Evolutionary conservation across 768 basidiomycete genomes (phyloP).

Genomic region (Strobilomyces dryophilus): DNA sequence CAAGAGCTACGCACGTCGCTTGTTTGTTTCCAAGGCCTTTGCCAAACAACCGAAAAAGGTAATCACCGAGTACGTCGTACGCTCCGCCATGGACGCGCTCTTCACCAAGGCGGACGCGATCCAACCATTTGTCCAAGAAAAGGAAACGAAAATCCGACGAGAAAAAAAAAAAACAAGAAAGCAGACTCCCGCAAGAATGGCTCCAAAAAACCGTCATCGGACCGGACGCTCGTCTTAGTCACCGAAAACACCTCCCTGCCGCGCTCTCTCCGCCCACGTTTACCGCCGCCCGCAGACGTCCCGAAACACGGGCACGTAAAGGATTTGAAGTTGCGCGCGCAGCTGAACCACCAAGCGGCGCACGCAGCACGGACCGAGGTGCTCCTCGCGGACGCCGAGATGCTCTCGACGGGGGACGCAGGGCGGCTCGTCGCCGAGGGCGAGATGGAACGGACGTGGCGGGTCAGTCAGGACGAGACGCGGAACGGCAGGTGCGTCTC

Average conservation of each 20-base stretch:
- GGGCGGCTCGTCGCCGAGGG: slow-evolving; percentile 76
- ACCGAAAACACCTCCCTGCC: slow-evolving; percentile 58
- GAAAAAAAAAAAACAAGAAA: slow-evolving; percentile 25
- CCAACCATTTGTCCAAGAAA: slow-evolving; percentile 43
- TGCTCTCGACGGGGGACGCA: slow-evolving; percentile 62
- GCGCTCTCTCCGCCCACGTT: slow-evolving; percentile 57
- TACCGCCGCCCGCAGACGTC: slow-evolving; percentile 43
- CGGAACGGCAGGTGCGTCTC: slow-evolving; percentile 76
- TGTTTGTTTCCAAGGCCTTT: slow-evolving; percentile 16
- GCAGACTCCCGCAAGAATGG: slow-evolving; percentile 7
- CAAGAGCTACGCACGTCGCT: neutral
- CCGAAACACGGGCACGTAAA: slow-evolving; percentile 57
- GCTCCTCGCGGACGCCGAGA: slow-evolving; percentile 65
- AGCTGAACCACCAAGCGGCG: slow-evolving; percentile 57
- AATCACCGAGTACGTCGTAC: too few relatives aligned
- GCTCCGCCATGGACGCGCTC: slow-evolving; percentile 54
- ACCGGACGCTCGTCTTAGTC: slow-evolving; percentile 57
- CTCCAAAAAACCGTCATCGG: slow-evolving; percentile 30
- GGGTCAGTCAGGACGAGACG: slow-evolving; percentile 78
- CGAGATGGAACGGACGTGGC: slow-evolving; percentile 87
- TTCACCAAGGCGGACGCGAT: slow-evolving; percentile 66
- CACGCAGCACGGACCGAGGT: slow-evolving; percentile 60
- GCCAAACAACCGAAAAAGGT: slow-evolving; percentile 8
- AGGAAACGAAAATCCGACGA: slow-evolving; percentile 14
- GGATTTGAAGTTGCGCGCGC: slow-evolving; percentile 72